Base-by-base conservation (phyloP, 495 filamentous ascomycete genomes). In the Penicillium daleae region DNA sequence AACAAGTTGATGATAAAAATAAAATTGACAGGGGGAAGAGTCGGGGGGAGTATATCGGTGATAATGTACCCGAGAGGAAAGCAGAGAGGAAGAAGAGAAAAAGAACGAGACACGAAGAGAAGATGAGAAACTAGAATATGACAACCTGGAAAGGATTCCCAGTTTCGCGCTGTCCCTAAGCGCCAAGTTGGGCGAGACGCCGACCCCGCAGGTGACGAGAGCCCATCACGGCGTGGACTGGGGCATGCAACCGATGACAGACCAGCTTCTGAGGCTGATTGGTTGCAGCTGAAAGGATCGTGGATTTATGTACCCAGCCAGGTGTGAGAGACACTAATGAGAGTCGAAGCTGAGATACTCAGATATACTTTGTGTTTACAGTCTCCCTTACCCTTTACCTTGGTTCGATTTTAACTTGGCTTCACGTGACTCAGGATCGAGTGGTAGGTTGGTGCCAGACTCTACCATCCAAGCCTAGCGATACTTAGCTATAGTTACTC, bases 171-270 rank as follows among this genome's bases (percentile, higher is more conserved):
- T 56, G 26, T 29, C 57, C 59, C 57, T 57, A 67, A 44, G 50
- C 65, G 64, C 67, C 58, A 39, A 65, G 62, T 60, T 63, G 60
- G 51, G 64, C 65, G 65, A 67, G 62, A 63, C 65, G 67, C 61
- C 56, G 62, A 68, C 66, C 65, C 65, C 64, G 71, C 66, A 67
- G 69, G 67, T 63, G 62, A 68, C 58, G 48, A 61, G 57, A 35
- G 64, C 56, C 61, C 58, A 61, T 52, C 35, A 55, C 48, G 53
- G 51, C 42, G 29, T 52, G 49, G 33, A 21, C 27, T 35, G 33
- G 51, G 51, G 29, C 46, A 29, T 50, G 6, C 21, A 24, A 1
- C 13, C 2, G n/a, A 46, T 7, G 21, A 5, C n/a, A n/a, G n/a
- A 22, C 19, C 21, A 0, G 7, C 7, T 29, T 29, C 2, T 0